Evolutionary conservation across 176 grass and related monocot species (phyloP).

Genomic region (Tuctoria greenei): DNA sequence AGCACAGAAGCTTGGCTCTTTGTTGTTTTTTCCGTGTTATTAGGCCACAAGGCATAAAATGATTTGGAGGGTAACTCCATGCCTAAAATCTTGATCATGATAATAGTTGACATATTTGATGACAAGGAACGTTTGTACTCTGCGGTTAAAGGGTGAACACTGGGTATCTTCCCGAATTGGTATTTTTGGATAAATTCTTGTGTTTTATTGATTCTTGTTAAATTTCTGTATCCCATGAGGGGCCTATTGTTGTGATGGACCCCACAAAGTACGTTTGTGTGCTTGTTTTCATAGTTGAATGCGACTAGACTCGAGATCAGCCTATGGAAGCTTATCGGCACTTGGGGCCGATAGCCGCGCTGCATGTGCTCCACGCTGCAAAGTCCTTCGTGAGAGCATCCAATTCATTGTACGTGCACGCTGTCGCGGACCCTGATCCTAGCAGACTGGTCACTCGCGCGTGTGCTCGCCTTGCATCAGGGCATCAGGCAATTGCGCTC

Average conservation of each 20-base stretch:
- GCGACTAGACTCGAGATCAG: not conserved
- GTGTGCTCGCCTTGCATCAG: slow-evolving; percentile 42
- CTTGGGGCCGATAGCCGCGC: slow-evolving; percentile 6
- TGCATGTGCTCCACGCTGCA: slow-evolving; percentile 21
- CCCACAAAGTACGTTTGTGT: not conserved
- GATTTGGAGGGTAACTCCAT: slow-evolving; percentile 16
- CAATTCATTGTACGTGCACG: not conserved
- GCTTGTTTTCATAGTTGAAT: not conserved
- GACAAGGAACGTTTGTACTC: not conserved
- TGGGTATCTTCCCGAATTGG: too few species aligned
- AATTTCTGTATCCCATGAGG: not conserved
- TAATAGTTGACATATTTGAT: slow-evolving; percentile 8
- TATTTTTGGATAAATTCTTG: not conserved
- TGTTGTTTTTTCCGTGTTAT: not conserved
- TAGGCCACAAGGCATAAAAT: not conserved
- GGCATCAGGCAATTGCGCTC: too few species aligned
- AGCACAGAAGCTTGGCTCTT: not conserved
- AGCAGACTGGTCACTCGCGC: not conserved
- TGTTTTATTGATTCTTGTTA: not conserved
- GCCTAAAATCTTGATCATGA: not conserved
- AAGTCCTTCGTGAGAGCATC: not conserved
- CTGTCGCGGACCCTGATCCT: not conserved
- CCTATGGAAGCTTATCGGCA: slow-evolving; percentile 26
- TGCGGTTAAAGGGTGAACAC: too few species aligned
- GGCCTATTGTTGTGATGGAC: not conserved